These are phyloP conservation scores for Fimicolochytrium jonesii DNA, from an alignment of 192 early-diverging fungal species.

Conservation along the genomic window DNA sequence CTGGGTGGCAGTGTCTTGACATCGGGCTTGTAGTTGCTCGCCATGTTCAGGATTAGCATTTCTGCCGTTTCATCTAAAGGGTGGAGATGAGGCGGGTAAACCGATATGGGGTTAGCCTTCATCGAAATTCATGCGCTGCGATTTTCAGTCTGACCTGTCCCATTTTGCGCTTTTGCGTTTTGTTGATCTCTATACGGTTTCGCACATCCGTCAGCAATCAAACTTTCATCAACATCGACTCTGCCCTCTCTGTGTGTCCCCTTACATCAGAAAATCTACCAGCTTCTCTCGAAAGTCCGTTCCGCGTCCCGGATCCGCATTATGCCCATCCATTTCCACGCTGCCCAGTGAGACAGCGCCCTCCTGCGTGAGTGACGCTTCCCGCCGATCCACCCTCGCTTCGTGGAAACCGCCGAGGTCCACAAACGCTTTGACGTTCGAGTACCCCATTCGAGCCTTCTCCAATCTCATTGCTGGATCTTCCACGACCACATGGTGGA, in stretches of 20 bases:
- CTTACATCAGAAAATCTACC: constrained; percentile 51
- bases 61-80: constrained; percentile 18
- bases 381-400: constrained; percentile 6
- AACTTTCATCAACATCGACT: not conserved
- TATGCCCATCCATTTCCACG: constrained; percentile 13
- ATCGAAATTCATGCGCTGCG: too few relatives aligned
- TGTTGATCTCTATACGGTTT: constrained; percentile 45
- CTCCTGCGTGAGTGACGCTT: not conserved
- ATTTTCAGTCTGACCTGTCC: constrained; percentile 6
- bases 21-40: constrained; percentile 23
- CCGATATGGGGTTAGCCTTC: too few relatives aligned
- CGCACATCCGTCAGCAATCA: not conserved
- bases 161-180: constrained; percentile 29
- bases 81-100: too few relatives aligned
- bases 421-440: not conserved
- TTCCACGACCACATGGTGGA: constrained; percentile 29
- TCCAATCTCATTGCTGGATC: constrained; percentile 31
- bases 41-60: constrained; percentile 40
- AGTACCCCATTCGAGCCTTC: constrained; percentile 24
- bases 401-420: constrained; percentile 12
- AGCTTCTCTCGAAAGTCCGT: constrained; percentile 42
- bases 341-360: not conserved
- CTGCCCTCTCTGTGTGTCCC: not conserved
- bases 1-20: too few relatives aligned
- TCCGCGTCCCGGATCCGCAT: constrained; percentile 17